A percentile compares a stretch with the other conserved stretches of the same genome.
Evolutionary conservation across 257 asterid genomes (phyloP).

Genomic region (Capsicum baccatum): DNA sequence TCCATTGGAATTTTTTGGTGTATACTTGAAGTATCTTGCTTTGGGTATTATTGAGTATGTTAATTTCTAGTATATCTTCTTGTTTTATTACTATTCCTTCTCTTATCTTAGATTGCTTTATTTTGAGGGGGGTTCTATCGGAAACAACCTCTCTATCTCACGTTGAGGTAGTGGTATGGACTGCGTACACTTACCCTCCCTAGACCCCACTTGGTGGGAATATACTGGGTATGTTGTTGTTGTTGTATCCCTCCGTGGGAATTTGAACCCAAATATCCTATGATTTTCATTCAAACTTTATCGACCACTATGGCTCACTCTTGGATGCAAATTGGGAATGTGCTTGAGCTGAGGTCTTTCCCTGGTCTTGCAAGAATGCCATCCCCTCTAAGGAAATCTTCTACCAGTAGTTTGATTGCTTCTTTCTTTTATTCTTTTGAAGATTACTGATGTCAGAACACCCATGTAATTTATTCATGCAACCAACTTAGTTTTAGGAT

Average conservation of each 20-base stretch:
- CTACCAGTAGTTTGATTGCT: constrained; percentile 1
- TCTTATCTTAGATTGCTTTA: too few relatives aligned
- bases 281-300: not conserved
- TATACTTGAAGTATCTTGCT: too few relatives aligned
- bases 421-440: not conserved
- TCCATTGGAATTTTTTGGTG: not conserved
- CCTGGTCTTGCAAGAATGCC: constrained; percentile 10
- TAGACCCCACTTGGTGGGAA: too few relatives aligned
- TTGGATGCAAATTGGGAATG: not conserved
- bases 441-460: not conserved
- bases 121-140: too few relatives aligned
- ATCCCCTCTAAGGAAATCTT: constrained; percentile 13
- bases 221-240: too few relatives aligned
- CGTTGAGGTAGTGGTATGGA: too few relatives aligned
- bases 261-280: constrained; percentile 9
- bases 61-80: too few relatives aligned
- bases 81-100: too few relatives aligned
- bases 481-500: constrained; percentile 7
- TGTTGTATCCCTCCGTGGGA: not conserved
- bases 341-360: not conserved
- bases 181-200: too few relatives aligned
- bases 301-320: not conserved
- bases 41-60: too few relatives aligned
- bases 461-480: not conserved
- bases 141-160: too few relatives aligned